These are phyloP conservation scores for Acmispon strigosus DNA, from an alignment of 306 rosid genomes.

Conservation along the genomic window DNA sequence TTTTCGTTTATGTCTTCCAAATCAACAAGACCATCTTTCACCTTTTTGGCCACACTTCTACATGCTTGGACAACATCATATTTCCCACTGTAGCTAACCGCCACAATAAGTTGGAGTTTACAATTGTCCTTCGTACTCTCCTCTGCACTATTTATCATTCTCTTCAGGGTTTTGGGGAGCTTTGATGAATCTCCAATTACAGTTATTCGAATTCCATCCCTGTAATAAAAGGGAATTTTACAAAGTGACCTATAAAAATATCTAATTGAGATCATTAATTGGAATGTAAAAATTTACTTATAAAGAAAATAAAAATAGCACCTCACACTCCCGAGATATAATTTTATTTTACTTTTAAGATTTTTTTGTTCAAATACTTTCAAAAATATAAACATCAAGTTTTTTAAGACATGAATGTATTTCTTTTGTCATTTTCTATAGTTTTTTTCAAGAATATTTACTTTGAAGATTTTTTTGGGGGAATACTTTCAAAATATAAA, in stretches of 20 bases:
- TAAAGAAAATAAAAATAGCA: not conserved
- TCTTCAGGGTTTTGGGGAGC: conserved; percentile 38
- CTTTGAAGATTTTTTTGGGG: too few species aligned
- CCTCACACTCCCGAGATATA: too few species aligned
- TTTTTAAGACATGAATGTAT: too few species aligned
- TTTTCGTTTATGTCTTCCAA: conserved; percentile 52
- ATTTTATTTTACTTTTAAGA: too few species aligned
- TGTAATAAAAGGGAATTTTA: conserved; percentile 6
- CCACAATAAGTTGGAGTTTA: conserved; percentile 53
- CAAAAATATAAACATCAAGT: too few species aligned
- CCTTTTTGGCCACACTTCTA: conserved; percentile 44
- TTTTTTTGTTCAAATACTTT: too few species aligned
- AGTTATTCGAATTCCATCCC: conserved; percentile 52
- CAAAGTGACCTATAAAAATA: not conserved
- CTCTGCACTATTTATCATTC: conserved; percentile 28
- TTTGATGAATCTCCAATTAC: conserved; percentile 65
- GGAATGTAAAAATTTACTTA: not conserved
- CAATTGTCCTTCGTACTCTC: conserved; percentile 43
- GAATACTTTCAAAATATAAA: too few species aligned
- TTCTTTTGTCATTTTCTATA: too few species aligned
- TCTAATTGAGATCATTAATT: not conserved
- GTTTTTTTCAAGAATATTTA: too few species aligned
- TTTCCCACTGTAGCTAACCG: conserved; percentile 69
- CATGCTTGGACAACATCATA: conserved; percentile 83
- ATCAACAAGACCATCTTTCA: conserved; percentile 36